Evolutionary conservation across 441 rosid genomes (phyloP), one percentile per base, ranked within the genome.

Genomic region (Aquilaria agallochum): DNA sequence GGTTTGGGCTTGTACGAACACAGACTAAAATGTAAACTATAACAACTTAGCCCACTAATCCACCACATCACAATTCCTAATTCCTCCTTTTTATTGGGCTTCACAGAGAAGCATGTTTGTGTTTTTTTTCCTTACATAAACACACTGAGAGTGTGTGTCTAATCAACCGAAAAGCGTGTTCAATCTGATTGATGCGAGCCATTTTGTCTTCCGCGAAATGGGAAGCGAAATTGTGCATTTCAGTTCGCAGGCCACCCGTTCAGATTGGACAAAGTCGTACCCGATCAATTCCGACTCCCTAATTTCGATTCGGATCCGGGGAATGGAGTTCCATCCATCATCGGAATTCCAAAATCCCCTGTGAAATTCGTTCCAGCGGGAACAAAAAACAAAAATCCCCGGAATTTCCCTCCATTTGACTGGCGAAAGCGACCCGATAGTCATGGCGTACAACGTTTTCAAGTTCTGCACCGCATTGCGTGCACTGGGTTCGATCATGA

Each of bases 401-500:
- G n/a, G 57, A 54, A 54, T 30, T 54, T 10, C 36, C 42, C 42
- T 36, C 5, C 3, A 36, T 36, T 36, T 8, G 5, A 36, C 42
- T 36, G 7, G 6, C 42, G 5, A 3, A 2, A 36, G 31, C 66
- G 64, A 67, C 58, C 7, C 56, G 10, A 42, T 32, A 57, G 7
- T 8, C 42, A 88, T 84, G 95, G 89, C 95, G 34, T 83, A 88
- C 87, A 88, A 91, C 72, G 83, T 84, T 51, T 90, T 90, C 86
- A 84, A 75, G 71, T 86, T 80, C 78, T 90, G 97, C 60, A 84
- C 93, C 11, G 81, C 85, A 9, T 80, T 90, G 55, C 87, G 93
- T 0, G 97, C 91, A 14, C 74, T 88, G 49, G 95, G 97, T 40
- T 86, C 91, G 55, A 72, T 92, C 51, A 89, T 92, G 97, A 83